A percentile compares a stretch with the other conserved stretches of the same genome.
Evolutionary conservation across 1,284 basidiomycete genomes (phyloP).

Genomic region (Apiotrichum porosum): DNA sequence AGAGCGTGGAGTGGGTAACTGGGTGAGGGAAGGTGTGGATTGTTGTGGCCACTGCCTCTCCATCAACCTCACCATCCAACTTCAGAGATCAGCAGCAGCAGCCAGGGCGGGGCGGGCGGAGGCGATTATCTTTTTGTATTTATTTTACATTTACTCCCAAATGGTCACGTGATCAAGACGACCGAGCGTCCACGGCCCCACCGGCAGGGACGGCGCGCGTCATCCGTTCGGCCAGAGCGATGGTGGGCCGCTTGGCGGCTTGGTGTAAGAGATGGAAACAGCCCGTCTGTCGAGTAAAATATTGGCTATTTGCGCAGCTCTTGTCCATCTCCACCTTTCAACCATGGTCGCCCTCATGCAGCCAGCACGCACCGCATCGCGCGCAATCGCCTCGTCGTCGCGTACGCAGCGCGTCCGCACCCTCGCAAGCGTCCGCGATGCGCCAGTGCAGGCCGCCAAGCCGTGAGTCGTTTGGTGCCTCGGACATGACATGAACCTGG

Average conservation of each 20-base stretch:
- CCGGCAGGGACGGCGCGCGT: no score
- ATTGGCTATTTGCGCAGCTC: no score
- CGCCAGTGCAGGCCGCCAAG: slow-evolving; percentile 3
- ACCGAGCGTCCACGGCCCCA: no score
- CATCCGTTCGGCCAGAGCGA: no score
- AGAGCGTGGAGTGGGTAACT: not conserved
- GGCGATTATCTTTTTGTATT: not conserved
- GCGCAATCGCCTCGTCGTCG: no score
- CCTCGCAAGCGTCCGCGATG: slow-evolving; percentile 12
- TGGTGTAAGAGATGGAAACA: no score
- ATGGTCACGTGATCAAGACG: no score
- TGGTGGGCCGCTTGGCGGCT: no score
- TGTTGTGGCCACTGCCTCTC: not conserved
- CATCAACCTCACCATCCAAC: not conserved
- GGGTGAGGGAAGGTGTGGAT: not conserved
- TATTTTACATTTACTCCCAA: not conserved
- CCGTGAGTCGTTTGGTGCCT: slow-evolving; percentile 1
- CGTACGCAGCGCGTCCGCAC: not conserved
- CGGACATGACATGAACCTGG: not conserved
- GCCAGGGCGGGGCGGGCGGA: not conserved
- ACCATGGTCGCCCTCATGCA: no score
- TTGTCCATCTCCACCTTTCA: no score
- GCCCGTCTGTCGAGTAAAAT: no score
- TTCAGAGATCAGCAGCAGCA: not conserved
- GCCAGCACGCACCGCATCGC: no score